phyloP scores from a whole-genome alignment of 2,329 filamentous ascomycete species.

The Colletotrichum scovillei region DNA sequence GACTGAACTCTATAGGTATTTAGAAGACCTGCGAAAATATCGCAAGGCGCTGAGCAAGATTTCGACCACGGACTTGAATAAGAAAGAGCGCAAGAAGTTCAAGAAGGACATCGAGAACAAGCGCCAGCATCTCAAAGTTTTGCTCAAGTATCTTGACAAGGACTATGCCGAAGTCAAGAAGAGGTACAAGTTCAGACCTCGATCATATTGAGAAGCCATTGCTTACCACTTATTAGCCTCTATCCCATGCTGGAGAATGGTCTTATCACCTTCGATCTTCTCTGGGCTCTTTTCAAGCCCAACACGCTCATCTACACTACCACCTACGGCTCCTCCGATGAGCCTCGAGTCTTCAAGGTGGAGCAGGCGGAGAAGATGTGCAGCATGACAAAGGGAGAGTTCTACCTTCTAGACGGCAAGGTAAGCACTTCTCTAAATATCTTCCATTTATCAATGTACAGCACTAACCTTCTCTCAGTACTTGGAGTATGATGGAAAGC shows the following conservation, averaged over 20 bases:
- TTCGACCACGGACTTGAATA: conserved; percentile 58
- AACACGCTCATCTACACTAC: conserved; percentile 82
- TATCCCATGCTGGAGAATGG: conserved; percentile 84
- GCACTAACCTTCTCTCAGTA: conserved; percentile 60
- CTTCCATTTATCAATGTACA: neutral
- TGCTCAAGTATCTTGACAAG: conserved; percentile 81
- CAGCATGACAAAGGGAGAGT: conserved; percentile 77
- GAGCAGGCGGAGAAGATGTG: conserved; percentile 78
- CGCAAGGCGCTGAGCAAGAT: conserved; percentile 73
- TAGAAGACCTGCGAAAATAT: conserved; percentile 78
- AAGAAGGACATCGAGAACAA: conserved; percentile 68
- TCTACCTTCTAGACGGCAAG: conserved; percentile 80
- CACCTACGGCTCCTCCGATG: conserved; percentile 80
- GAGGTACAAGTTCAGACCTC: conserved; percentile 44
- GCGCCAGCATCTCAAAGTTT: conserved; percentile 74
- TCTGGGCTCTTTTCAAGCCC: conserved; percentile 92
- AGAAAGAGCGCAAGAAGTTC: conserved; percentile 71
- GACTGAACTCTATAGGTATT: conserved; percentile 64
- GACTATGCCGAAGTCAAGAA: conserved; percentile 85
- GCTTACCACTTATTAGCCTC: conserved; percentile 58
- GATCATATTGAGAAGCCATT: no score
- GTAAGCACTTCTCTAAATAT: conserved; percentile 36
- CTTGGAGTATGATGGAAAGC: conserved; percentile 89
- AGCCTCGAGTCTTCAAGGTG: conserved; percentile 85
- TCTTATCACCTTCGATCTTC: conserved; percentile 87